These are phyloP conservation scores for Xerocomus nothofagi DNA, from an alignment of 1,284 basidiomycete genomes.

Conservation along the genomic window DNA sequence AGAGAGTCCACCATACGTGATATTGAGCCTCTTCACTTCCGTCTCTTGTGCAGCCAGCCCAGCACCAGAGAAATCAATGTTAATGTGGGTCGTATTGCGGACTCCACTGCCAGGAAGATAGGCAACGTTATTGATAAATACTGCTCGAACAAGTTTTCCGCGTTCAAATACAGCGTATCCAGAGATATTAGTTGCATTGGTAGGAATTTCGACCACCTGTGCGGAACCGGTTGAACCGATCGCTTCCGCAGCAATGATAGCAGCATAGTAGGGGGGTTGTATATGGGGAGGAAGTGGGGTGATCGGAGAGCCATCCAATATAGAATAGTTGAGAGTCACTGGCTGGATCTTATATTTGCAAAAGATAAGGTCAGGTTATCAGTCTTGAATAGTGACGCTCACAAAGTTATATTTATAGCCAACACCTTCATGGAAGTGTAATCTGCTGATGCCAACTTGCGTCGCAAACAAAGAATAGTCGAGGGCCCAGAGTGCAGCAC, in stretches of 20 bases:
- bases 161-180: conserved; percentile 65
- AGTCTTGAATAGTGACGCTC: conserved; percentile 7
- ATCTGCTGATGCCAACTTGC: conserved; percentile 36
- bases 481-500: conserved; percentile 67
- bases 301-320: conserved; percentile 50
- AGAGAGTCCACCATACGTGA: conserved; percentile 38
- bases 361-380: background rate
- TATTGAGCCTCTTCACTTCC: conserved; percentile 46
- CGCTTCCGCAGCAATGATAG: conserved; percentile 48
- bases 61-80: conserved; percentile 38
- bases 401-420: conserved; percentile 52
- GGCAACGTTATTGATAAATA: conserved; percentile 59
- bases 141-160: conserved; percentile 44
- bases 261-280: conserved; percentile 62
- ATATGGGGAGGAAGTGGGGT: conserved; percentile 53
- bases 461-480: conserved; percentile 62
- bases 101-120: conserved; percentile 43
- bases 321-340: conserved; percentile 50
- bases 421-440: conserved; percentile 47
- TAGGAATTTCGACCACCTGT: conserved; percentile 50
- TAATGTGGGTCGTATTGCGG: conserved; percentile 45
- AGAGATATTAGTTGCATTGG: conserved; percentile 50
- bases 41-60: conserved; percentile 24
- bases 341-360: conserved; percentile 50
- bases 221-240: conserved; percentile 43